Base-by-base conservation (phyloP, 2,329 filamentous ascomycete genomes). In the Sclerotinia trifoliorum region DNA sequence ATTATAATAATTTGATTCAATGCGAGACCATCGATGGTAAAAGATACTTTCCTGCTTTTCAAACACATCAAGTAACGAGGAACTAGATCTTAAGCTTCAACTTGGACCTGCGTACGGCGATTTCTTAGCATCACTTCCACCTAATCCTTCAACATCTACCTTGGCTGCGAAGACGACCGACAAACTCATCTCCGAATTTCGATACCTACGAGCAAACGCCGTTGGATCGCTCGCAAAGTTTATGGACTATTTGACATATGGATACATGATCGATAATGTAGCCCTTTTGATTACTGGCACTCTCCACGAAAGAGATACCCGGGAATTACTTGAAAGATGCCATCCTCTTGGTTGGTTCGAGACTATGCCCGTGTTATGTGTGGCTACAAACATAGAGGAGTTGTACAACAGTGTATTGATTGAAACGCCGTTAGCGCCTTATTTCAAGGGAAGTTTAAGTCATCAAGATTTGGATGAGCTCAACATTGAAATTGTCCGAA, bases 211-310 rank as follows among this genome's bases (percentile, higher is more conserved):
- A 74, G 93, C 94, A 71, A 97, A 99, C 78, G 92, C 94, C 39
- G 92, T 92, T 2, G 95, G 95, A 21, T 92, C 93, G 0, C 88
- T 97, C 49, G 90, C 94, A 71, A 93, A 92, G 78, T 99, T 99
- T 80, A 93, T 99, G 87, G 93, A 98, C 80, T 99, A 97, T 80
- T 84, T 99, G 70, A 99, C 95, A 1, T 99, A 99, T 79, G 94
- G 94, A 71, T 99, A 99, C 85, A 99, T 99, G 95, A 99, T 99
- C 80, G 95, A 99, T 82, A 99, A 99, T 77, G 93, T 99, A 65
- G 95, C 96, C 51, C 89, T 99, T 52, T 88, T 99, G 77, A 99
- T 99, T 80, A 99, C 95, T 29, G 95, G 95, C 71, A 99, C 95
- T 17, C 86, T 99, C 42, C 95, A 99, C 81, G 96, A 99, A 82